phyloP scores from a whole-genome alignment of 768 basidiomycete species.

The Lactarius evosmus region DNA sequence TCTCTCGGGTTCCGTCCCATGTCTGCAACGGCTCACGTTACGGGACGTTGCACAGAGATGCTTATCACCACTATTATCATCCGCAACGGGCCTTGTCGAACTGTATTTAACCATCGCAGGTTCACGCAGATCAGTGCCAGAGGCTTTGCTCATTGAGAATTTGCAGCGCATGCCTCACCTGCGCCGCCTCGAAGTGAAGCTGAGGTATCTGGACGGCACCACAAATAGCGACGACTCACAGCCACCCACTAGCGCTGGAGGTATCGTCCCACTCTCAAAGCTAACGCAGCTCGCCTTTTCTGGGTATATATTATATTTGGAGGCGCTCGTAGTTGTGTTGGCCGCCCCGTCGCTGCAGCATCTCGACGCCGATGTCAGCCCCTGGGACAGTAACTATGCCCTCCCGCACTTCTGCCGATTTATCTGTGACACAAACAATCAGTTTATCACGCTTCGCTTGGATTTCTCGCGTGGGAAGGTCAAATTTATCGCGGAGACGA shows the following conservation, averaged over 20 bases:
- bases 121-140: not conserved
- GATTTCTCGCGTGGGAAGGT: rapidly evolving
- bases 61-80: no score
- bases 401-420: slow-evolving; percentile 1
- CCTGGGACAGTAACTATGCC: no score
- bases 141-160: not conserved
- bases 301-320: not conserved
- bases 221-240: not conserved
- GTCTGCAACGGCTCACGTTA: no score
- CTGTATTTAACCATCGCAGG: no score
- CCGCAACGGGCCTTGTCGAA: no score
- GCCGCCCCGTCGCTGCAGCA: slow-evolving; percentile 1
- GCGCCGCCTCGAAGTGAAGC: not conserved
- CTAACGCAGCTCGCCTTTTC: not conserved
- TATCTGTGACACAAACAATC: not conserved
- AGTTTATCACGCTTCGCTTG: not conserved
- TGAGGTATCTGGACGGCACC: no score
- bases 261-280: not conserved
- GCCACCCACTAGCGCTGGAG: no score
- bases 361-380: no score
- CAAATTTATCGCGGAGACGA: not conserved
- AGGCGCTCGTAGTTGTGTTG: not conserved
- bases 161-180: not conserved
- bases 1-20: no score
- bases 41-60: no score